Percentiles rank a stretch among this genome's conserved stretches.
phyloP scores from a whole-genome alignment of 2,329 filamentous ascomycete species.

The Lizonia empirigonia region DNA sequence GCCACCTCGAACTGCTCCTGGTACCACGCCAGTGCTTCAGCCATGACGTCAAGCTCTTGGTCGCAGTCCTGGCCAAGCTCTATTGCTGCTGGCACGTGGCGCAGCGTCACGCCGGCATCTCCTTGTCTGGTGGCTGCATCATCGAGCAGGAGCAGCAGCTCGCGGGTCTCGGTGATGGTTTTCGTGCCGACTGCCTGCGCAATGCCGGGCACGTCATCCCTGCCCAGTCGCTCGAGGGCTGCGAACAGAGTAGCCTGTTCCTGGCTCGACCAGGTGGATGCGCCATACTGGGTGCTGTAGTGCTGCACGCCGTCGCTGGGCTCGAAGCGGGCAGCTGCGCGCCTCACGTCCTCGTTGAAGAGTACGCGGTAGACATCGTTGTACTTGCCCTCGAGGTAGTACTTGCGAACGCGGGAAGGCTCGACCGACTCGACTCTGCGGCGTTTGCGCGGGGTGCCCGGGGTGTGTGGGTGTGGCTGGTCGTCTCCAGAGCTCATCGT shows the following conservation, averaged over 20 bases:
- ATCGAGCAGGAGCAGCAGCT: slow-evolving; percentile 70
- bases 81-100: slow-evolving; percentile 70
- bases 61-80: slow-evolving; percentile 74
- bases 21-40: slow-evolving; percentile 67
- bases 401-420: slow-evolving; percentile 22
- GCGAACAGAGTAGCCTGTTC: slow-evolving; percentile 77
- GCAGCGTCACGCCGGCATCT: slow-evolving; percentile 48
- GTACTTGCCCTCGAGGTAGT: slow-evolving; percentile 50
- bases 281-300: slow-evolving; percentile 66
- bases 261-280: slow-evolving; percentile 68
- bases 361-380: slow-evolving; percentile 51
- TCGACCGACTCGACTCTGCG: slow-evolving; percentile 29
- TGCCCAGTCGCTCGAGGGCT: slow-evolving; percentile 67
- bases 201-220: slow-evolving; percentile 66
- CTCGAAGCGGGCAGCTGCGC: slow-evolving; percentile 26
- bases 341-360: slow-evolving; percentile 40
- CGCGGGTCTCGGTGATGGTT: slow-evolving; percentile 72
- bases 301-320: slow-evolving; percentile 10
- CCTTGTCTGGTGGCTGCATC: slow-evolving; percentile 51
- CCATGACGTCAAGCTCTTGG: slow-evolving; percentile 68
- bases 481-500: slow-evolving; percentile 28
- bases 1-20: slow-evolving; percentile 68
- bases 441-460: slow-evolving; percentile 32
- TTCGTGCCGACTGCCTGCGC: slow-evolving; percentile 71
- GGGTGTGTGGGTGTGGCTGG: slow-evolving; percentile 15